phyloP scores from a whole-genome alignment of 2,329 filamentous ascomycete genomes.

The Thelonectria blattea region DNA sequence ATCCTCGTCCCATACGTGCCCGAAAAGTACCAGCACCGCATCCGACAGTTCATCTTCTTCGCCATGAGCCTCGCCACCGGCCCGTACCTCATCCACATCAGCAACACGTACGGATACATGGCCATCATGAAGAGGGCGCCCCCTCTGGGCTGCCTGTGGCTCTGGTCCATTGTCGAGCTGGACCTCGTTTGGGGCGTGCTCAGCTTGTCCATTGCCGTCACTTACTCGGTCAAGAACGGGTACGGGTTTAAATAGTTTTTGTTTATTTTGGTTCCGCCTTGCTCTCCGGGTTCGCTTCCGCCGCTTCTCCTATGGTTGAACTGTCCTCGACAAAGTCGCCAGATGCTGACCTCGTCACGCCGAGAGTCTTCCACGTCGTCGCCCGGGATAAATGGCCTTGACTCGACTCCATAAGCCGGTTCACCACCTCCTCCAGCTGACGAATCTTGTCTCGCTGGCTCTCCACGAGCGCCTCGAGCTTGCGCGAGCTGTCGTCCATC shows the following conservation, averaged over 20 bases:
- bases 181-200: constrained; percentile 68
- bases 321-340: constrained; percentile 16
- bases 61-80: constrained; percentile 65
- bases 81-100: constrained; percentile 80
- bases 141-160: constrained; percentile 87
- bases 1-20: constrained; percentile 58
- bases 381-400: constrained; percentile 22
- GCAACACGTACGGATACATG: constrained; percentile 81
- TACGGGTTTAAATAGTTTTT: constrained; percentile 48
- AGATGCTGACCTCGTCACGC: constrained; percentile 19
- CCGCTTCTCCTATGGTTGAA: constrained; percentile 11
- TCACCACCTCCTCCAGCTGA: constrained; percentile 29
- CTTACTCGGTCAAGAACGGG: constrained; percentile 56
- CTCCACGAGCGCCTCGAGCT: constrained; percentile 33
- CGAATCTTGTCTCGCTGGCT: constrained; percentile 36
- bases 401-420: constrained; percentile 14
- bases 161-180: constrained; percentile 92
- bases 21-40: constrained; percentile 49
- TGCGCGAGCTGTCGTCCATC: constrained; percentile 38
- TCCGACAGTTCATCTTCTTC: constrained; percentile 70
- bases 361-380: constrained; percentile 20
- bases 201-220: constrained; percentile 54
- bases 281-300: not conserved
- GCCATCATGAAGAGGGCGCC: constrained; percentile 91
- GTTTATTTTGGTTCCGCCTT: not conserved